Base-by-base conservation (phyloP, 2,329 filamentous ascomycete genomes). In the Colletotrichum horii region DNA sequence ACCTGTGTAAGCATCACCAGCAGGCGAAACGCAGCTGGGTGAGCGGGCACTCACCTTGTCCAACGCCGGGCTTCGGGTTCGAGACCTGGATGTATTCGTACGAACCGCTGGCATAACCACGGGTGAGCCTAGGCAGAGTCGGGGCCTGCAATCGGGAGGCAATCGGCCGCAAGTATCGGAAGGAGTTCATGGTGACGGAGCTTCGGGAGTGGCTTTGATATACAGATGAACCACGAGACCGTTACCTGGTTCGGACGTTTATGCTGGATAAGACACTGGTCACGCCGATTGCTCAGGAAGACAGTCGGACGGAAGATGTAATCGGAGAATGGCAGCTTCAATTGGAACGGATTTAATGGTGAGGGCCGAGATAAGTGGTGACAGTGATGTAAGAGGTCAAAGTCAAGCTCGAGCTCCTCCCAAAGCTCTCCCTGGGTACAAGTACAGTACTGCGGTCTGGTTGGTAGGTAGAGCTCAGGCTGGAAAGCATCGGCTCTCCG, bases 41-140 rank as follows among this genome's bases (percentile, higher is more conserved):
- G 66, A 48, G 43, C 19, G 43, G 43, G 26, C 64, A 78, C 87
- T 77, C 89, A 98, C 96, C 94, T 87, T 98, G 91, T 4, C 95
- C 95, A 74, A 99, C 96, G 66, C 96, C 96, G n/a, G 95, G 94
- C 84, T 94, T 94, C 12, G 96, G 96, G 79, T 91, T 92, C 22
- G 95, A 95, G 66, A 95, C 93, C 79, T 97, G 88, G 80, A 98
- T 93, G 85, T 94, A 93, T 82, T 98, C 94, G 85, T 97, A 98
- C 70, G 85, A 83, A 76, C 79, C 81, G 77, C 84, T 85, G 70
- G 89, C 88, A 73, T 89, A 90, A 78, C 89, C 90, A 77, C 85
- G 84, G 67, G 91, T 89, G 65, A 92, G 83, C 68, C 89, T 87
- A 61, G 92, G 91, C 43, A 93, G 86, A 56, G 89, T 89, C 66